These are phyloP conservation scores for Persicaria maculosa DNA, from an alignment of 148 eudicot species.

Conservation along the genomic window DNA sequence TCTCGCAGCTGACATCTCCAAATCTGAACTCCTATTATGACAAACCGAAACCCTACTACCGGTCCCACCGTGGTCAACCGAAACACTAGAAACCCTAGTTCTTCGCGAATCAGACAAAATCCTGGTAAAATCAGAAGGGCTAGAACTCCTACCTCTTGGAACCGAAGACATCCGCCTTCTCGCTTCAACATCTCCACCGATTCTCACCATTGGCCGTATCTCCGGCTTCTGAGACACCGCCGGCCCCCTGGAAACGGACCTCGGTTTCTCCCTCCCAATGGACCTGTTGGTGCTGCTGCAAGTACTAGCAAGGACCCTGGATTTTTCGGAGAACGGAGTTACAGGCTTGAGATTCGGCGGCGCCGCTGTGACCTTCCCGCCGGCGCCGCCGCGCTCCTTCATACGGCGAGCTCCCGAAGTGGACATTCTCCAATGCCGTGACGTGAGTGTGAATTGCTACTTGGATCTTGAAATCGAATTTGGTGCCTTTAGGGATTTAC, in stretches of 20 bases:
- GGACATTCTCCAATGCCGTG: constrained; percentile 20
- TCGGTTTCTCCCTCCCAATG: constrained; percentile 55
- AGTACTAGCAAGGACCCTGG: constrained; percentile 12
- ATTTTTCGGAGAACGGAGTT: constrained; percentile 33
- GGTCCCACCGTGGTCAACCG: constrained; percentile 14
- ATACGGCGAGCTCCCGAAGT: constrained; percentile 37
- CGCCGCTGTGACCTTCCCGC: constrained; percentile 23
- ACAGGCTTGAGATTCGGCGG: constrained; percentile 19
- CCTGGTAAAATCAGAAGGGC: constrained; percentile 59
- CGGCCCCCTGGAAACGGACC: constrained; percentile 45
- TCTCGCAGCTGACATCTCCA: not conserved
- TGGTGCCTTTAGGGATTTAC: not conserved
- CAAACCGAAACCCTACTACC: not conserved
- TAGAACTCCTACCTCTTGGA: constrained; percentile 80
- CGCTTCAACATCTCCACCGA: constrained; percentile 22
- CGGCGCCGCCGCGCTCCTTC: constrained; percentile 44
- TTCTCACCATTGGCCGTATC: constrained; percentile 35
- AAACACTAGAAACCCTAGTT: constrained; percentile 28
- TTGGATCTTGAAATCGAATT: not conserved
- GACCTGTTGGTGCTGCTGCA: constrained; percentile 18
- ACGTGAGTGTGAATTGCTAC: not conserved
- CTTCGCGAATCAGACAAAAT: constrained; percentile 49
- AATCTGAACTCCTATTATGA: not conserved
- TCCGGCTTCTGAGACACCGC: constrained; percentile 38
- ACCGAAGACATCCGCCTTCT: constrained; percentile 34